Evolutionary conservation across 257 asterid genomes (phyloP).

Genomic region (Anisodus tanguticus): DNA sequence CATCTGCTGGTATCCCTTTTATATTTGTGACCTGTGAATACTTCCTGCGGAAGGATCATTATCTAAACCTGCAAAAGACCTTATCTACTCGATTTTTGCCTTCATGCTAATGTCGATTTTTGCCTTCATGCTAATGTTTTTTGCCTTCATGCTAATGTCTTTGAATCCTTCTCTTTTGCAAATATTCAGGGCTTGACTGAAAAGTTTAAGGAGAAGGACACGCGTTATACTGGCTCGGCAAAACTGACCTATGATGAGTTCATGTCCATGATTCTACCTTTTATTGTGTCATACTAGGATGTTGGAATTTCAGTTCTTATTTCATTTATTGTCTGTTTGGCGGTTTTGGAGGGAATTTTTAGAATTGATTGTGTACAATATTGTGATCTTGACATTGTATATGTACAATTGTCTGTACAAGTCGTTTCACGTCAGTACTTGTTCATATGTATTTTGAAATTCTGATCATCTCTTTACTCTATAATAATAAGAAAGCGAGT

Average conservation of each 20-base stretch:
- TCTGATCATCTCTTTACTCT: neutral
- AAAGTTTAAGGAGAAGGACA: slow-evolving; percentile 88
- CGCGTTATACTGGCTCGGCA: slow-evolving; percentile 75
- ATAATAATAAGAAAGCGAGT: neutral
- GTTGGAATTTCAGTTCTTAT: neutral
- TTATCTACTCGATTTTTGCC: neutral
- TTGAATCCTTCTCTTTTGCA: neutral
- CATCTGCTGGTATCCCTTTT: neutral
- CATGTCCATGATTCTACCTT: slow-evolving; percentile 80
- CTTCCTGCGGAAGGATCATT: neutral
- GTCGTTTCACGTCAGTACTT: neutral
- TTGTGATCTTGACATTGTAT: neutral
- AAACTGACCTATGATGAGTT: slow-evolving; percentile 67
- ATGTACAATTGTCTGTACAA: neutral
- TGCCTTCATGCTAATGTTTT: neutral
- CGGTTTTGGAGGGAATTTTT: slow-evolving; percentile 5
- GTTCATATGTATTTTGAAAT: neutral
- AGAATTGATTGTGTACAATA: neutral
- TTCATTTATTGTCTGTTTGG: slow-evolving; percentile 7
- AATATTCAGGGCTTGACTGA: slow-evolving; percentile 81
- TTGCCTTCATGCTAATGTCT: neutral
- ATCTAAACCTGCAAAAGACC: too few relatives aligned
- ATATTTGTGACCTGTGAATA: neutral
- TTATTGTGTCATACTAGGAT: slow-evolving; percentile 47
- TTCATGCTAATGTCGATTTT: neutral